Evolutionary conservation across 176 grass and related monocot genomes (phyloP), one percentile per base, ranked within the genome.

Genomic region (Musa schizocarpa): DNA sequence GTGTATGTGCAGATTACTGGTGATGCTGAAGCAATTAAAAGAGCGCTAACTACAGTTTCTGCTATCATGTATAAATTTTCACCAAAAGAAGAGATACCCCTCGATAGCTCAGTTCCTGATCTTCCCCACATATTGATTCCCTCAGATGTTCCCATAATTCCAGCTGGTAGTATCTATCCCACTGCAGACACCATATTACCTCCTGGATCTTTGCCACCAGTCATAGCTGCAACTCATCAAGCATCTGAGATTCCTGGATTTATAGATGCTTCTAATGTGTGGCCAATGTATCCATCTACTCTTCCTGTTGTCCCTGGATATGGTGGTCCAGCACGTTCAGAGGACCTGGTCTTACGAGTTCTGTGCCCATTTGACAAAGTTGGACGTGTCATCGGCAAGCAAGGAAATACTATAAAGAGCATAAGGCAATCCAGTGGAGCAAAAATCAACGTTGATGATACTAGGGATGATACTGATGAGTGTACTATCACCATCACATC

Each of bases 321-420:
- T 79, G 82, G 82, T 79, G 77, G 79, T 78, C 81, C 84, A 50
- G 67, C 78, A 82, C 84, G 77, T 84, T 86, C 88, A 55, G 91
- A 92, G 48, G 91, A 99, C 53, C 81, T 99, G 65, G 71, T 89
- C 21, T 19, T 99, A 54, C 84, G 83, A 72, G 91, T 99, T 83
- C 74, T 99, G 54, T 99, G 96, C 58, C 96, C 96, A 75, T 82
- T 78, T 81, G 83, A 86, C 65, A 99, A 89, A 77, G 92, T 99
- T 78, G 96, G 91, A 50, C 77, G 92, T 50, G 91, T 99, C 75
- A 99, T 99, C 74, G 96, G 96, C 73, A 99, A 91, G 81, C 83
- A 81, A 54, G 96, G 96, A 69, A 54, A 71, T 75, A 99, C 96
- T 25, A 90, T 99, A 86, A 99, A 85, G 87, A 82, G 70, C 85